Conservation (phyloP, 148 eudicot species). For the Pharnaceum exiguum region DNA sequence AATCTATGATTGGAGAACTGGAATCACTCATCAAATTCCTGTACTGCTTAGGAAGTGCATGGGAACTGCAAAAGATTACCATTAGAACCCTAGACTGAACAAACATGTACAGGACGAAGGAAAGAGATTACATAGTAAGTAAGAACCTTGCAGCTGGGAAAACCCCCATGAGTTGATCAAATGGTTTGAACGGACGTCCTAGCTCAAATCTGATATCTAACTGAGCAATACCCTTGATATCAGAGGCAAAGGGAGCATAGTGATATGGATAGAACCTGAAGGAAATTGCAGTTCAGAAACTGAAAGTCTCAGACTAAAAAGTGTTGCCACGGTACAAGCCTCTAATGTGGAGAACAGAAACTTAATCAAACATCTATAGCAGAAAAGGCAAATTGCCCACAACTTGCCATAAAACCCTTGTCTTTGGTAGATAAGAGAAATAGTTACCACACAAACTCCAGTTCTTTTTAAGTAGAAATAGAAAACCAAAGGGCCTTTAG, state of each 20-base stretch:
- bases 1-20: slow-evolving; percentile 76
- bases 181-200: slow-evolving; percentile 93
- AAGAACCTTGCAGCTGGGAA: slow-evolving; percentile 96
- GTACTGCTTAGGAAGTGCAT: slow-evolving; percentile 90
- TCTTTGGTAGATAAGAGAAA: too few species aligned
- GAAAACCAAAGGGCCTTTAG: too few species aligned
- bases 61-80: slow-evolving; percentile 50
- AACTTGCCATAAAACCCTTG: too few species aligned
- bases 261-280: slow-evolving; percentile 98
- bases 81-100: slow-evolving; percentile 27
- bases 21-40: slow-evolving; percentile 87
- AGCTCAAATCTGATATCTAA: slow-evolving; percentile 71
- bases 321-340: background rate
- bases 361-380: too few species aligned
- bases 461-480: too few species aligned
- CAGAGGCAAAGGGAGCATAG: slow-evolving; percentile 99
- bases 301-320: background rate
- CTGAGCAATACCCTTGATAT: slow-evolving; percentile 63
- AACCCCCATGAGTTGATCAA: slow-evolving; percentile 91
- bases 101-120: background rate
- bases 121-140: slow-evolving; percentile 4
- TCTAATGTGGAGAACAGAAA: too few species aligned
- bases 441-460: too few species aligned
- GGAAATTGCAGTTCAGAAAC: background rate
- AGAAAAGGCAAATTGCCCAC: too few species aligned